A percentile compares a stretch with the other conserved stretches of the same genome.
Evolutionary conservation across 306 rosid genomes (phyloP).

Genomic region (Quillaja saponaria): DNA sequence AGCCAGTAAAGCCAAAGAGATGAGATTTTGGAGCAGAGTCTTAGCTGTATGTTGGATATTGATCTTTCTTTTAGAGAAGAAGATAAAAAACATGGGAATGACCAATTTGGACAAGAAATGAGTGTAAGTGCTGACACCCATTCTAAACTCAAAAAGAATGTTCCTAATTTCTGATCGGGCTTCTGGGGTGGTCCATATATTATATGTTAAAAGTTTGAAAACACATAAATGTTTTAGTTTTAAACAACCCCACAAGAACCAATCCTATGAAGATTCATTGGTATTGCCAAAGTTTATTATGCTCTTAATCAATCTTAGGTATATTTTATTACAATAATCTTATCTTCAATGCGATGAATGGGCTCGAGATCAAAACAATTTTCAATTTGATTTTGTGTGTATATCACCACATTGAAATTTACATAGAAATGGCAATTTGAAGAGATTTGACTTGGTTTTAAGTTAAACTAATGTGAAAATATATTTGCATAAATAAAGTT

Average conservation of each 20-base stretch:
- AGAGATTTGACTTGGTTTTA: background rate
- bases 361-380: too few relatives aligned
- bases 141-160: constrained; percentile 15
- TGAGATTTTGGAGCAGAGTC: constrained; percentile 15
- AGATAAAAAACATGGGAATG: constrained; percentile 1
- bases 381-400: too few relatives aligned
- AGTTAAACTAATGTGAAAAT: background rate
- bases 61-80: constrained; percentile 23
- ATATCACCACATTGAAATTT: too few relatives aligned
- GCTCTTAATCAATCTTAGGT: too few relatives aligned
- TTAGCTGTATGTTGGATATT: constrained; percentile 31
- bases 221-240: too few relatives aligned
- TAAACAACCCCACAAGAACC: background rate
- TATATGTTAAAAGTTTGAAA: background rate
- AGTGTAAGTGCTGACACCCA: constrained; percentile 1
- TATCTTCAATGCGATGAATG: too few relatives aligned
- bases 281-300: background rate
- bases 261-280: constrained; percentile 2
- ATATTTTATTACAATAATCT: too few relatives aligned
- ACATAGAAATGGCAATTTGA: too few relatives aligned
- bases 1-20: constrained; percentile 22
- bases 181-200: background rate
- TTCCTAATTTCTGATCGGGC: constrained; percentile 25
- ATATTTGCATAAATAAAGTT: background rate
- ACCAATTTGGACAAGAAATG: constrained; percentile 22